Evolutionary conservation across 164 flowering plant genomes (phyloP).

Genomic region (Stephania cephalantha): DNA sequence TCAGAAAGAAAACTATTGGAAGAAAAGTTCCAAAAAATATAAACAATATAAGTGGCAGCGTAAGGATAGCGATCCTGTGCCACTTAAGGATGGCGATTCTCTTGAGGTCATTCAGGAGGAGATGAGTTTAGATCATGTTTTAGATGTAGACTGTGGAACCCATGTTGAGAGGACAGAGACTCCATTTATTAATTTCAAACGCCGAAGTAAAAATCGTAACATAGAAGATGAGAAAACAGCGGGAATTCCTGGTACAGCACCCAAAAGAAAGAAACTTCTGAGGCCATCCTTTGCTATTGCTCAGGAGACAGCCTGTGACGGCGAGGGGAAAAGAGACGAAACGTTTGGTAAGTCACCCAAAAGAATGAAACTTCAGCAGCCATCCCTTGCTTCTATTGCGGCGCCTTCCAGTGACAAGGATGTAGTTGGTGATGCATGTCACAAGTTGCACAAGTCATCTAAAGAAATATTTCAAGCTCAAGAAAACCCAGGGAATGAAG

Average conservation of each 20-base stretch:
- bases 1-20: constrained; percentile 13
- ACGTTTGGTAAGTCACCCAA: constrained; percentile 15
- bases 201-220: constrained; percentile 38
- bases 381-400: constrained; percentile 22
- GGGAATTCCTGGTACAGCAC: constrained; percentile 5
- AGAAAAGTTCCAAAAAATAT: constrained; percentile 7
- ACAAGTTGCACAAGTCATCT: background rate
- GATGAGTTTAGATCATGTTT: constrained; percentile 5
- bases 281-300: constrained; percentile 36
- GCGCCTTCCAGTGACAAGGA: constrained; percentile 4
- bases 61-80: background rate
- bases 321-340: constrained; percentile 5
- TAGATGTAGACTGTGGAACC: constrained; percentile 8
- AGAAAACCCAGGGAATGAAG: background rate
- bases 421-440: background rate
- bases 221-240: constrained; percentile 1
- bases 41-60: background rate
- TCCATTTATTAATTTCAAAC: constrained; percentile 37
- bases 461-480: background rate
- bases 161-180: constrained; percentile 3
- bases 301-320: constrained; percentile 2
- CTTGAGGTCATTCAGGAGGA: constrained; percentile 5
- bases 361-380: constrained; percentile 47
- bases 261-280: constrained; percentile 43
- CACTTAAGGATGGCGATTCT: background rate